Conservation (phyloP, 2,329 filamentous ascomycete species). For the Epicoccum nigrum region DNA sequence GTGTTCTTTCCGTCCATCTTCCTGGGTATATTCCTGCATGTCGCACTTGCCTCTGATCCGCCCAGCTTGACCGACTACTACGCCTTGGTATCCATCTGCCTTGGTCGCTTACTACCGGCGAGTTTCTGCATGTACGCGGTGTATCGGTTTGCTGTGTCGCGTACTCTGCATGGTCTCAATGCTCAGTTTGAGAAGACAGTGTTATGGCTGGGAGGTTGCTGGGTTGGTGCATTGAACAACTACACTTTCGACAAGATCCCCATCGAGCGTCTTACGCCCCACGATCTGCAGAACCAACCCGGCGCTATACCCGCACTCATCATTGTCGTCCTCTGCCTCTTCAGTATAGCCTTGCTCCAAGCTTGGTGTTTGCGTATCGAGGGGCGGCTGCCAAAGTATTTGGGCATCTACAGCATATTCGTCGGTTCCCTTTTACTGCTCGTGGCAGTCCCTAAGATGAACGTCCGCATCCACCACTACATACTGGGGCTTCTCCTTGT, state of each 20-base stretch:
- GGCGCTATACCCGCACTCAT: slow-evolving; percentile 84
- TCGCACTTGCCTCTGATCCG: slow-evolving; percentile 87
- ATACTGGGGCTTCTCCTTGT: slow-evolving; percentile 85
- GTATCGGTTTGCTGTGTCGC: slow-evolving; percentile 79
- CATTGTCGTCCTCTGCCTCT: slow-evolving; percentile 74
- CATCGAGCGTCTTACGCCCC: slow-evolving; percentile 86
- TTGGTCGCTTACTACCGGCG: slow-evolving; percentile 85
- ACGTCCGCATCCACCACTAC: slow-evolving; percentile 92
- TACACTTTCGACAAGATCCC: slow-evolving; percentile 95
- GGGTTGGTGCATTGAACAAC: slow-evolving; percentile 90
- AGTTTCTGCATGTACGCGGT: slow-evolving; percentile 87
- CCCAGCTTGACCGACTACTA: slow-evolving; percentile 72
- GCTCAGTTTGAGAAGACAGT: slow-evolving; percentile 90
- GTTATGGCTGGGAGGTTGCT: slow-evolving; percentile 87
- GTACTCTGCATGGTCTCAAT: slow-evolving; percentile 72
- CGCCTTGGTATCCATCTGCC: slow-evolving; percentile 74
- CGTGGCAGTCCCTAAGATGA: slow-evolving; percentile 75
- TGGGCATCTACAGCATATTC: slow-evolving; percentile 78
- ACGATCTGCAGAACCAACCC: slow-evolving; percentile 87
- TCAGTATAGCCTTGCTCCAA: slow-evolving; percentile 73
- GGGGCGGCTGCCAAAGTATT: slow-evolving; percentile 76
- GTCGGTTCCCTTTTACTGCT: slow-evolving; percentile 70
- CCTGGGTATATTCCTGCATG: slow-evolving; percentile 83
- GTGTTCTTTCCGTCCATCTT: slow-evolving; percentile 88
- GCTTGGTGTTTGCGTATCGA: slow-evolving; percentile 86